A percentile compares a stretch with the other conserved stretches of the same genome.
Evolutionary conservation across 768 basidiomycete species (phyloP).

Genomic region (Lentinus tigrinus): DNA sequence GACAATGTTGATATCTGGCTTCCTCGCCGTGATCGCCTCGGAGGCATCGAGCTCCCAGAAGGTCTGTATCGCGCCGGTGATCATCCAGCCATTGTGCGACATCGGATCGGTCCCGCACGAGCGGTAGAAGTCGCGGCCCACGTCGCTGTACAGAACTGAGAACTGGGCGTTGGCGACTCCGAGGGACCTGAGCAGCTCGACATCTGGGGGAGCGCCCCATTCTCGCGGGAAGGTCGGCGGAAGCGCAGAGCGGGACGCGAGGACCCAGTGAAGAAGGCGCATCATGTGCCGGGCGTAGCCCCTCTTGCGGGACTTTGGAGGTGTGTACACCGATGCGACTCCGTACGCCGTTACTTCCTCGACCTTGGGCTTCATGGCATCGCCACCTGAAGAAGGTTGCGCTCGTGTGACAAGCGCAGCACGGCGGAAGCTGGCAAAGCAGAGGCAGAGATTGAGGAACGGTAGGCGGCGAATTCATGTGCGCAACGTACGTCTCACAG

Average conservation of each 20-base stretch:
- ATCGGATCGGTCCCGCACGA: slow-evolving; percentile 36
- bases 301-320: slow-evolving; percentile 44
- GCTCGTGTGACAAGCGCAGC: slow-evolving; percentile 28
- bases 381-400: not conserved
- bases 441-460: not conserved
- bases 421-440: slow-evolving; percentile 35
- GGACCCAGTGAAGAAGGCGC: slow-evolving; percentile 58
- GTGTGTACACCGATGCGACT: slow-evolving; percentile 59
- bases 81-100: slow-evolving; percentile 43
- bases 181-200: slow-evolving; percentile 20
- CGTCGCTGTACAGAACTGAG: slow-evolving; percentile 53
- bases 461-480: not conserved
- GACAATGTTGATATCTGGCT: slow-evolving; percentile 1
- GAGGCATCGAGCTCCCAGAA: slow-evolving; percentile 20
- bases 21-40: not conserved
- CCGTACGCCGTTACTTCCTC: slow-evolving; percentile 46
- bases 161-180: slow-evolving; percentile 41
- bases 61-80: slow-evolving; percentile 36
- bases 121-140: slow-evolving; percentile 47
- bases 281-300: slow-evolving; percentile 67
- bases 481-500: slow-evolving; percentile 55
- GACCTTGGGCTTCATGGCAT: not conserved
- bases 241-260: slow-evolving; percentile 33
- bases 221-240: slow-evolving; percentile 37
- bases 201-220: slow-evolving; percentile 45